A percentile compares a stretch with the other conserved stretches of the same genome.
Evolutionary conservation across 306 rosid species (phyloP).

Genomic region (Cercis canadensis): DNA sequence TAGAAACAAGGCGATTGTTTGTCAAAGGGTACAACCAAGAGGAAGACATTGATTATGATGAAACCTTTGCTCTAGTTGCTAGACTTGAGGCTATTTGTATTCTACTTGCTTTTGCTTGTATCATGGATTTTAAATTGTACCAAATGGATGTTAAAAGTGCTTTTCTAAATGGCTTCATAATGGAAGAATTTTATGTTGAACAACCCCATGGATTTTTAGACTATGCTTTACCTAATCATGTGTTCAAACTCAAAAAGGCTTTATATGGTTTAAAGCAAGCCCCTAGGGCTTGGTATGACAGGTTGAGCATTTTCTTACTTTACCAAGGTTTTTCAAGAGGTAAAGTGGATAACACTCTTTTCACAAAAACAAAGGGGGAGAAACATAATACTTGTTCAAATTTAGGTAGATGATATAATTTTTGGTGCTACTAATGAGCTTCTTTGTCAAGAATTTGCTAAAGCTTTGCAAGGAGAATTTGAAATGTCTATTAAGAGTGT

Average conservation of each 20-base stretch:
- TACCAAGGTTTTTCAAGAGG: not conserved
- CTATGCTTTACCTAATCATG: not conserved
- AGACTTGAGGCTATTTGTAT: too few species aligned
- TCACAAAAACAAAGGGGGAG: not conserved
- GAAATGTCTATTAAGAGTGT: slow-evolving; percentile 29
- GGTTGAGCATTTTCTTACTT: too few species aligned
- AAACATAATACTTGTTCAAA: not conserved
- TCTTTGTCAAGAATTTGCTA: not conserved
- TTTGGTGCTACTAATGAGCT: not conserved
- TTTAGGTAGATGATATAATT: too few species aligned
- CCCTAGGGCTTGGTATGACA: not conserved
- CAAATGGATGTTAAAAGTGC: not conserved
- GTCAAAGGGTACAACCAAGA: not conserved
- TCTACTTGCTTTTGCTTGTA: too few species aligned
- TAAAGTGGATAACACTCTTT: not conserved
- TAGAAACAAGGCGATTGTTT: too few species aligned
- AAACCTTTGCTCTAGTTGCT: not conserved
- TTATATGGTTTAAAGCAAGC: slow-evolving; percentile 3
- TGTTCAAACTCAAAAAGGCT: not conserved
- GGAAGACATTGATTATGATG: not conserved
- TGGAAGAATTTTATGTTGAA: not conserved
- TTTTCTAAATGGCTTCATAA: not conserved
- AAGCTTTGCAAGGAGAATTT: not conserved
- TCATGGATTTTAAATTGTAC: too few species aligned
- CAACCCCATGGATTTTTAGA: not conserved